phyloP scores from a whole-genome alignment of 2,329 filamentous ascomycete genomes.

The Cytospora schulzeri region DNA sequence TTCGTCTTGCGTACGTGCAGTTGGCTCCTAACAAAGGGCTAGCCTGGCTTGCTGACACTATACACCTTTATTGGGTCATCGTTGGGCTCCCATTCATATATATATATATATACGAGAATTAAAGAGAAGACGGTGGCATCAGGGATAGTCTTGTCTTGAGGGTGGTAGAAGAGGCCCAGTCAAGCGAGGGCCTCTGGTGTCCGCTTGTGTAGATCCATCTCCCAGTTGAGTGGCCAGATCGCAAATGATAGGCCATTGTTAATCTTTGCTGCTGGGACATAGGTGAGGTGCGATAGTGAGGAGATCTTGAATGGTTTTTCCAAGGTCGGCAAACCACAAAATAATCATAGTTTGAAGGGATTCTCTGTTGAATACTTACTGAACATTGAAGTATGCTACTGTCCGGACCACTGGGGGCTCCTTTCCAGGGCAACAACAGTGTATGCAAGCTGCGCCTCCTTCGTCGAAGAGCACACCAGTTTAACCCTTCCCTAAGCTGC shows the following conservation, averaged over 20 bases:
- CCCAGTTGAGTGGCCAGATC: constrained; percentile 13
- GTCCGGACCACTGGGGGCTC: too few species aligned
- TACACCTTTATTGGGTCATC: constrained; percentile 12
- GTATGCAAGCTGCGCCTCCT: too few species aligned
- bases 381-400: too few species aligned
- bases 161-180: constrained; percentile 11
- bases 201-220: constrained; percentile 7
- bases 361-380: too few species aligned
- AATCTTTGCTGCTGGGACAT: neutral
- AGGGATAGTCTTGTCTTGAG: neutral
- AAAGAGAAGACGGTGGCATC: constrained; percentile 18
- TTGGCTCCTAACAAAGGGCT: neutral
- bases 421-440: too few species aligned
- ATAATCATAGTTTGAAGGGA: too few species aligned
- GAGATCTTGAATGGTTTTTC: too few species aligned
- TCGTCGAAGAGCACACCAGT: too few species aligned
- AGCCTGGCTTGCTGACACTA: neutral
- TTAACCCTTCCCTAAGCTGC: too few species aligned
- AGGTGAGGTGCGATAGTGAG: neutral
- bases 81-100: constrained; percentile 3
- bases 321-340: too few species aligned
- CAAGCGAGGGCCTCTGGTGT: constrained; percentile 13
- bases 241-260: constrained; percentile 17
- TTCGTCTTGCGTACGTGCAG: neutral
- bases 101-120: neutral